These are phyloP conservation scores for Musa beccarii DNA, from an alignment of 176 grass and related monocot species.

Conservation along the genomic window DNA sequence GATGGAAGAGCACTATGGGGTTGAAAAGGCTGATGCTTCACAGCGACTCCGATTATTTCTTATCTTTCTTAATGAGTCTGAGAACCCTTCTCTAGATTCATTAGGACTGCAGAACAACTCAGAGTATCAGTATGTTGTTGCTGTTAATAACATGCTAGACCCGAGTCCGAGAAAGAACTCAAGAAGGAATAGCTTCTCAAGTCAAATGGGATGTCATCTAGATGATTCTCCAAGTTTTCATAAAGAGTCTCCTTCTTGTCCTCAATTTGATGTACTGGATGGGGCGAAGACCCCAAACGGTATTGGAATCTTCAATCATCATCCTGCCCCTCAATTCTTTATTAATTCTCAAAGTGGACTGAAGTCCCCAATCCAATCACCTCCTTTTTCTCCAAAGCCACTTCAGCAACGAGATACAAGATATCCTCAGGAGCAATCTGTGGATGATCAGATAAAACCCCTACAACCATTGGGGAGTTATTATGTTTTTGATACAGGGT, in stretches of 20 bases:
- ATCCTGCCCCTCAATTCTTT: constrained; percentile 36
- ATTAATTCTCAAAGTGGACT: constrained; percentile 25
- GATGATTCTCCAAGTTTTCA: constrained; percentile 30
- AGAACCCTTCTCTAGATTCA: constrained; percentile 34
- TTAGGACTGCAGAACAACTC: constrained; percentile 27
- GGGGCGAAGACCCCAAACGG: constrained; percentile 9
- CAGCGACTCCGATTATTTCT: constrained; percentile 69
- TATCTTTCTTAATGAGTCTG: constrained; percentile 52
- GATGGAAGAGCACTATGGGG: constrained; percentile 76
- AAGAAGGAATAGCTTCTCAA: constrained; percentile 57
- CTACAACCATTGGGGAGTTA: constrained; percentile 26
- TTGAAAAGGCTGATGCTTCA: constrained; percentile 61
- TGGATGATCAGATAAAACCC: constrained; percentile 26
- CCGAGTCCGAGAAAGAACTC: constrained; percentile 32
- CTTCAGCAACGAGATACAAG: constrained; percentile 27
- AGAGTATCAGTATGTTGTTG: constrained; percentile 72
- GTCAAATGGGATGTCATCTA: constrained; percentile 31
- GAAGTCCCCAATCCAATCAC: constrained; percentile 17
- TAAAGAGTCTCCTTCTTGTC: constrained; percentile 25
- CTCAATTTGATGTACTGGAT: constrained; percentile 25
- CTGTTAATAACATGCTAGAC: constrained; percentile 68
- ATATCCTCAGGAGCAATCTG: constrained; percentile 26
- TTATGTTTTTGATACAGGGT: constrained; percentile 26
- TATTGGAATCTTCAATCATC: constrained; percentile 18
- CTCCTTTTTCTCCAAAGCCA: constrained; percentile 33